phyloP scores from a whole-genome alignment of 805 yeast genomes.

The Candida ascalaphidarum region DNA sequence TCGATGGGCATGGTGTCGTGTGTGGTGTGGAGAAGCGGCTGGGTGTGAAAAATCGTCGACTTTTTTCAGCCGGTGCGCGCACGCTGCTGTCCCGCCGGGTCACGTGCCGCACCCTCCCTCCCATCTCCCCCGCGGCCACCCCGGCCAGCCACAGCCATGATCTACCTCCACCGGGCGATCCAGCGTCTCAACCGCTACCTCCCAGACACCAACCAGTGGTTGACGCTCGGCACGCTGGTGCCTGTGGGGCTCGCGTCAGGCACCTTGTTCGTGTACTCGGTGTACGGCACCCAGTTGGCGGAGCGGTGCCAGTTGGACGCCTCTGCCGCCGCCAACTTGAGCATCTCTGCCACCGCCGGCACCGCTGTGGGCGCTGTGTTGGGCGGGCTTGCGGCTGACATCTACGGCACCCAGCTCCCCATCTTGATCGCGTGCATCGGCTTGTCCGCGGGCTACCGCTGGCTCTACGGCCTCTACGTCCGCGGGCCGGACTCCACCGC shows the following conservation, averaged over 20 bases:
- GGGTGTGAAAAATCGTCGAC: conserved; percentile 2
- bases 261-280: conserved; percentile 24
- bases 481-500: conserved; percentile 10
- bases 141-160: too few relatives aligned
- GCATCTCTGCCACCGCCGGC: conserved; percentile 22
- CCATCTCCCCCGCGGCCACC: too few relatives aligned
- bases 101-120: too few relatives aligned
- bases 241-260: conserved; percentile 28
- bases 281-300: conserved; percentile 23
- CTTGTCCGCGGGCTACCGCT: conserved; percentile 18
- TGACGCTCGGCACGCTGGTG: conserved; percentile 13
- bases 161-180: too few relatives aligned
- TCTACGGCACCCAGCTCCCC: conserved; percentile 25
- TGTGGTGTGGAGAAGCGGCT: too few relatives aligned
- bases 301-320: conserved; percentile 18
- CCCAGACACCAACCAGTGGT: too few relatives aligned
- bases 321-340: conserved; percentile 20
- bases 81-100: neutral
- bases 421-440: conserved; percentile 16
- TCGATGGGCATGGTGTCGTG: conserved; percentile 64
- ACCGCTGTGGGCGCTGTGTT: conserved; percentile 24
- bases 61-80: neutral
- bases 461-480: conserved; percentile 15
- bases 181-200: too few relatives aligned
- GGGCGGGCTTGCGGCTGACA: conserved; percentile 24